Percentiles rank a stretch among this genome's conserved stretches.
Evolutionary conservation across 495 filamentous ascomycete species (phyloP).

Genomic region (Aspergillus leporis): DNA sequence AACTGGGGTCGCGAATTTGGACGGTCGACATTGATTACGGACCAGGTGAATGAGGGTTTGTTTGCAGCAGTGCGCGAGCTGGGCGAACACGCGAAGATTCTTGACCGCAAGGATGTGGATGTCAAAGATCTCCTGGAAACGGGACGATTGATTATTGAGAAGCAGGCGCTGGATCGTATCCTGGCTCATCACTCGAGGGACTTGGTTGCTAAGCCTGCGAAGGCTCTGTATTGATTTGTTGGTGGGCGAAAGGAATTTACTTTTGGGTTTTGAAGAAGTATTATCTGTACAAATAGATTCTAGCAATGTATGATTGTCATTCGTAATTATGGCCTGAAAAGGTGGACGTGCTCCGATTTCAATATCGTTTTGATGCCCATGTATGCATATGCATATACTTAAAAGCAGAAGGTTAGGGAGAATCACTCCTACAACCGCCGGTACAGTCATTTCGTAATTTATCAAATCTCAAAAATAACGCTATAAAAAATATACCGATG

Average conservation of each 20-base stretch:
- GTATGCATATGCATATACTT: neutral
- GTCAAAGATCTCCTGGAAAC: conserved; percentile 90
- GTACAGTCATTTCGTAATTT: neutral
- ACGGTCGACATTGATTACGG: conserved; percentile 77
- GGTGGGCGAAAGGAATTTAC: conserved; percentile 3
- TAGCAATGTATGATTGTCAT: conserved; percentile 13
- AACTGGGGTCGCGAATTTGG: conserved; percentile 70
- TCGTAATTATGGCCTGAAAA: neutral
- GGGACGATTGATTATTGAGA: conserved; percentile 83
- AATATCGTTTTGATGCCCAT: neutral
- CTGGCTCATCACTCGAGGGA: conserved; percentile 76
- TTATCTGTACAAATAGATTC: conserved; percentile 41
- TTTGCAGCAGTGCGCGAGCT: conserved; percentile 53
- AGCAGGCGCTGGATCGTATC: conserved; percentile 72
- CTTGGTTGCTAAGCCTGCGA: conserved; percentile 42
- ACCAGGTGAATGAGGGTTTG: conserved; percentile 39
- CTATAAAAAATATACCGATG: neutral
- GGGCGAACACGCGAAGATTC: conserved; percentile 64
- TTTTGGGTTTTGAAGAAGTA: conserved; percentile 25
- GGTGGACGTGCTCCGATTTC: neutral
- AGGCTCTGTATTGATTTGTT: conserved; percentile 34
- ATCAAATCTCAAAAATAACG: neutral
- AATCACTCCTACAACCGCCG: neutral
- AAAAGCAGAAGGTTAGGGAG: no score
- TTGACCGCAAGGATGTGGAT: conserved; percentile 75